Percentiles rank a stretch among this genome's conserved stretches.
These are phyloP conservation scores for Phellopilus nigrolimitatus DNA, from an alignment of 1,284 basidiomycete species.

Conservation along the genomic window DNA sequence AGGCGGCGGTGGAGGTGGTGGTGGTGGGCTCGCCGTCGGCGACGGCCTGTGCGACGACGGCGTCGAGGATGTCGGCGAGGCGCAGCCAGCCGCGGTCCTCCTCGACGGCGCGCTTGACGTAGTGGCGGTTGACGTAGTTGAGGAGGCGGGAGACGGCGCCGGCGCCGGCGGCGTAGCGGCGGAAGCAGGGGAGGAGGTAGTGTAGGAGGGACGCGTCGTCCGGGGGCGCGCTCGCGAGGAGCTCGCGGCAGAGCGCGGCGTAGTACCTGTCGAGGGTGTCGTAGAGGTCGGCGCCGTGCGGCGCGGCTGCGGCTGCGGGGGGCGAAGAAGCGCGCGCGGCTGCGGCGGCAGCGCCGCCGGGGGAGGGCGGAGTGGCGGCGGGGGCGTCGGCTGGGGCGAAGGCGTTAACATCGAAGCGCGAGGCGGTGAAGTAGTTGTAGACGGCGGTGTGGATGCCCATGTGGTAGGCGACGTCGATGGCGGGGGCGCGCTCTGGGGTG, in stretches of 20 bases:
- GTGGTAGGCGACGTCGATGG: constrained; percentile 66
- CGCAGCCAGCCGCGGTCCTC: constrained; percentile 75
- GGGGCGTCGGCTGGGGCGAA: constrained; percentile 7
- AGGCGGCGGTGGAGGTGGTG: too few relatives aligned
- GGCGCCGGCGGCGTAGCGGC: constrained; percentile 60
- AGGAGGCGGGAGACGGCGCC: constrained; percentile 63
- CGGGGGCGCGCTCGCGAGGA: constrained; percentile 45
- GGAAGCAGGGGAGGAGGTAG: constrained; percentile 65
- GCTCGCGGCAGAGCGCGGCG: constrained; percentile 51
- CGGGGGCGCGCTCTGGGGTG: constrained; percentile 51
- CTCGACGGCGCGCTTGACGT: constrained; percentile 69
- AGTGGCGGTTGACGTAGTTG: constrained; percentile 75
- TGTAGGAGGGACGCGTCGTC: constrained; percentile 63
- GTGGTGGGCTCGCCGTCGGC: constrained; percentile 26
- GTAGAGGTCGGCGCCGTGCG: constrained; percentile 63
- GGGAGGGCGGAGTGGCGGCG: constrained; percentile 3
- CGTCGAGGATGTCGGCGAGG: constrained; percentile 57
- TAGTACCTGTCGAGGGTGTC: constrained; percentile 65
- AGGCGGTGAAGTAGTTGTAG: constrained; percentile 73
- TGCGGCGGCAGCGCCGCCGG: not conserved
- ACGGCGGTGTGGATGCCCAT: constrained; percentile 72
- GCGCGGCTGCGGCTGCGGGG: constrained; percentile 28
- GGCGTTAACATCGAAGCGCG: constrained; percentile 9
- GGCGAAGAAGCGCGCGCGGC: constrained; percentile 11
- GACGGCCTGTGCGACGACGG: constrained; percentile 53